Percentiles rank a stretch among this genome's conserved stretches.
These are phyloP conservation scores for Wickerhamiella allomyrinae DNA, from an alignment of 805 yeast species.

Conservation along the genomic window DNA sequence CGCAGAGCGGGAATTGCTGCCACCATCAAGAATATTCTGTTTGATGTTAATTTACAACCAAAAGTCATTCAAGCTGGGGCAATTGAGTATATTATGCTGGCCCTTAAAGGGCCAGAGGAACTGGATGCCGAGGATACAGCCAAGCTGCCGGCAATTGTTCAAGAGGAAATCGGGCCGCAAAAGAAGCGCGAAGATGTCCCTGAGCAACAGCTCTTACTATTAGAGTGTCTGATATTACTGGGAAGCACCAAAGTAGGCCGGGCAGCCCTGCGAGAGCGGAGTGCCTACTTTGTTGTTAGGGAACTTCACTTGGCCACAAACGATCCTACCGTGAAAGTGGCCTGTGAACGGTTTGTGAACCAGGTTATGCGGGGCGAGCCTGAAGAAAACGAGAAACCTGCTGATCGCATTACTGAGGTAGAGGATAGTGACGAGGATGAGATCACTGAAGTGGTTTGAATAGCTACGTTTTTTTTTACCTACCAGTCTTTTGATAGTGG, in stretches of 20 bases:
- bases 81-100: conserved; percentile 67
- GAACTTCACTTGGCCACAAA: conserved; percentile 53
- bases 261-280: conserved; percentile 61
- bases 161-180: conserved; percentile 57
- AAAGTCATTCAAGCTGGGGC: conserved; percentile 42
- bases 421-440: conserved; percentile 7
- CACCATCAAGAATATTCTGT: conserved; percentile 77
- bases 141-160: conserved; percentile 71
- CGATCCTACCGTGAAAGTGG: conserved; percentile 40
- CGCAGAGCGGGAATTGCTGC: conserved; percentile 90
- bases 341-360: conserved; percentile 76
- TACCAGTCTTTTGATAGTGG: conserved; percentile 6
- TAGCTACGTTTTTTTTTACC: neutral
- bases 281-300: conserved; percentile 75
- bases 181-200: conserved; percentile 61
- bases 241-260: conserved; percentile 65
- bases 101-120: conserved; percentile 62
- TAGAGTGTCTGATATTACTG: conserved; percentile 66
- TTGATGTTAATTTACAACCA: conserved; percentile 59
- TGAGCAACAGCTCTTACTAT: conserved; percentile 49
- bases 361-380: conserved; percentile 83
- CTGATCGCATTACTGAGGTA: conserved; percentile 25
- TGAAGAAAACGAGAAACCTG: conserved; percentile 18
- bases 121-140: conserved; percentile 75
- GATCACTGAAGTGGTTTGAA: conserved; percentile 8